Conservation (phyloP, 371 early-diverging fungal species). For the Mortierella sp. region DNA sequence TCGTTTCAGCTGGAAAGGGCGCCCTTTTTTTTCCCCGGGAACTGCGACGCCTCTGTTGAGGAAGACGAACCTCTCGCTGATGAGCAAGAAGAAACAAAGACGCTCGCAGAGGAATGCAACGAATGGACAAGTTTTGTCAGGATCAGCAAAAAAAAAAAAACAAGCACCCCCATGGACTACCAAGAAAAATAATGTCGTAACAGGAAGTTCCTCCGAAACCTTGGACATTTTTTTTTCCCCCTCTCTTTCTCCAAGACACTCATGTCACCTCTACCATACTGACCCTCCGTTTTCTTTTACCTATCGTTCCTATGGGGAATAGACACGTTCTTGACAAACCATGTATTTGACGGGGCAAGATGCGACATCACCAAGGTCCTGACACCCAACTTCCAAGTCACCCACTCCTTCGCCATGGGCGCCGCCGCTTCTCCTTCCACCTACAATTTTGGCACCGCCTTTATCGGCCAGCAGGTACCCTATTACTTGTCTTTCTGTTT, state of each 20-base stretch:
- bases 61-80: no score
- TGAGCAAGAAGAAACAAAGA: no score
- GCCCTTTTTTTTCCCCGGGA: no score
- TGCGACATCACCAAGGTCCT: slow-evolving; percentile 93
- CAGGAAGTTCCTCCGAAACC: not conserved
- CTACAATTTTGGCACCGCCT: slow-evolving; percentile 85
- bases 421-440: slow-evolving; percentile 84
- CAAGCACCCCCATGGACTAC: not conserved
- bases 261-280: not conserved
- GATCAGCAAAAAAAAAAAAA: not conserved
- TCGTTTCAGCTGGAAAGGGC: not conserved
- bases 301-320: not conserved
- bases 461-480: slow-evolving; percentile 61
- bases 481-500: no score
- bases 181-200: not conserved
- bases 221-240: not conserved
- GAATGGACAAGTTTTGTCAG: not conserved
- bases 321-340: slow-evolving; percentile 86
- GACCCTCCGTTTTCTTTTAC: no score
- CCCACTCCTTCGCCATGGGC: slow-evolving; percentile 93
- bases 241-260: not conserved
- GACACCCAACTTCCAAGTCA: slow-evolving; percentile 94
- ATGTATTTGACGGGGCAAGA: slow-evolving; percentile 95
- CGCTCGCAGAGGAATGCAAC: no score
- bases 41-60: no score